Conservation (phyloP, 306 rosid genomes). For the Sophora flavescens region DNA sequence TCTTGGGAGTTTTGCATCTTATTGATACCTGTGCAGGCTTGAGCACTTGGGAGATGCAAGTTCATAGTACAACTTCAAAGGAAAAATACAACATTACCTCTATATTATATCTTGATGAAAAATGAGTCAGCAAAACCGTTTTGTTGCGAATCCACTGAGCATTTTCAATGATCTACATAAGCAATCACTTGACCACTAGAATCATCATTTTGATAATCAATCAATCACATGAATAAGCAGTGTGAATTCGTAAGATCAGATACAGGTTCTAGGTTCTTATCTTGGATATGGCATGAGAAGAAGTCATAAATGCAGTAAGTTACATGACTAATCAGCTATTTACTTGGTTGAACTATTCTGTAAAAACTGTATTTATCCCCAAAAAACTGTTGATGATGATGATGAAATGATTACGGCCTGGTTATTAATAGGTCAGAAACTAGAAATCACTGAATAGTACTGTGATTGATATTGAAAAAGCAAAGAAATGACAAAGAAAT, state of each 20-base stretch:
- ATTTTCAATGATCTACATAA: constrained; percentile 79
- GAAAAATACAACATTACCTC: constrained; percentile 68
- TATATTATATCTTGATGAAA: constrained; percentile 85
- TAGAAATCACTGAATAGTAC: too few relatives aligned
- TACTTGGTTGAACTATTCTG: constrained; percentile 7
- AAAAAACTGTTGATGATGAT: neutral
- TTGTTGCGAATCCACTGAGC: constrained; percentile 95
- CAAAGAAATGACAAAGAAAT: too few relatives aligned
- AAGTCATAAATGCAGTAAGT: constrained; percentile 19
- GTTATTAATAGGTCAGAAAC: too few relatives aligned
- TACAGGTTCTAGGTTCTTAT: constrained; percentile 20
- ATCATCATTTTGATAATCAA: too few relatives aligned
- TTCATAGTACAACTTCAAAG: neutral
- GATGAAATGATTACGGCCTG: neutral
- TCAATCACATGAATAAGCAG: too few relatives aligned
- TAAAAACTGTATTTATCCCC: neutral
- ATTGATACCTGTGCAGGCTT: neutral
- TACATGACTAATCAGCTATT: constrained; percentile 24
- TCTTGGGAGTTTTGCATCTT: constrained; percentile 18
- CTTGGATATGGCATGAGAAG: constrained; percentile 2
- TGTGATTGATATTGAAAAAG: too few relatives aligned
- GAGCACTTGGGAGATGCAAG: neutral
- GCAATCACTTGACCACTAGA: too few relatives aligned
- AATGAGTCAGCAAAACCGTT: constrained; percentile 88
- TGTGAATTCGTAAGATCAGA: constrained; percentile 1